Conservation (phyloP, 257 asterid genomes). For the Fraxinus quadrangulata region DNA sequence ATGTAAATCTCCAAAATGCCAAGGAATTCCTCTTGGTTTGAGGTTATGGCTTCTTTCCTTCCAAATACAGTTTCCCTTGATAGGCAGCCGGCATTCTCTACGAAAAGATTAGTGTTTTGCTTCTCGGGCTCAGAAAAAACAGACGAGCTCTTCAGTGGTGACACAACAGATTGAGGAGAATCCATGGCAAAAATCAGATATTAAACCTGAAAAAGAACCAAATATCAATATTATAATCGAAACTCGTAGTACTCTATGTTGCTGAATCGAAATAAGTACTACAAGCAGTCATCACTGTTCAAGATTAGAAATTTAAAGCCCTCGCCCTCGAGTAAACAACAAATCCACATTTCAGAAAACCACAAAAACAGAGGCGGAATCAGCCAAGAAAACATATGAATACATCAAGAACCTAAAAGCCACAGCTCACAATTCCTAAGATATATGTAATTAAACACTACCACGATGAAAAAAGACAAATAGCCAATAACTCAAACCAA, state of each 20-base stretch:
- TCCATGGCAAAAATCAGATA: conserved; percentile 36
- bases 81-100: conserved; percentile 27
- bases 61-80: conserved; percentile 23
- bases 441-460: neutral
- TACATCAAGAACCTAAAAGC: neutral
- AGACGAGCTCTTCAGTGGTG: conserved; percentile 44
- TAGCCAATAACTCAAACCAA: neutral
- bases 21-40: conserved; percentile 29
- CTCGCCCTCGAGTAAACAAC: neutral
- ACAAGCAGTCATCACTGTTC: neutral
- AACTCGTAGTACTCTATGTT: neutral
- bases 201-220: conserved; percentile 22
- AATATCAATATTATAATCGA: neutral
- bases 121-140: conserved; percentile 42
- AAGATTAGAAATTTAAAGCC: neutral
- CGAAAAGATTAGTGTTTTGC: conserved; percentile 36
- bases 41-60: conserved; percentile 29
- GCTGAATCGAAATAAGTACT: neutral
- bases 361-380: neutral
- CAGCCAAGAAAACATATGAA: neutral
- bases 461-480: neutral
- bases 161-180: conserved; percentile 52
- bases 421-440: neutral
- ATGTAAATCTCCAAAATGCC: conserved; percentile 82
- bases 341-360: neutral